phyloP scores from a whole-genome alignment of 2,329 filamentous ascomycete genomes.

The Xenosphaeropsis pyriputrescens region DNA sequence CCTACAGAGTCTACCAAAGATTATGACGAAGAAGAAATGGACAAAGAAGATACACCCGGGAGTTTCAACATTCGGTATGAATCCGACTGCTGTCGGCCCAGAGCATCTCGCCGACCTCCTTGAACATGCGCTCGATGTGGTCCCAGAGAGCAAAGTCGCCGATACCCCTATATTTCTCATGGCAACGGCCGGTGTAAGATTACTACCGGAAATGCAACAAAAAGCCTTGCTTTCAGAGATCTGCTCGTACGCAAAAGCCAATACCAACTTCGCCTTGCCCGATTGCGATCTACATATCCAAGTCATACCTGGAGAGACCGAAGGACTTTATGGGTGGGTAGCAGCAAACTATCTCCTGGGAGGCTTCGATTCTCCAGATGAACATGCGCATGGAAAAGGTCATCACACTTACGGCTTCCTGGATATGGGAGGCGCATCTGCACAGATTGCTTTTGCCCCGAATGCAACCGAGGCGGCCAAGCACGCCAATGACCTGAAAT shows the following conservation, averaged over 20 bases:
- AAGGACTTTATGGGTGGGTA: conserved; percentile 94
- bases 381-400: conserved; percentile 68
- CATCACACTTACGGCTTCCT: conserved; percentile 96
- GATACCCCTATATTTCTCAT: conserved; percentile 91
- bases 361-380: conserved; percentile 65
- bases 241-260: conserved; percentile 65
- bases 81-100: conserved; percentile 59
- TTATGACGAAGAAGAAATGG: conserved; percentile 76
- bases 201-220: conserved; percentile 63
- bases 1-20: conserved; percentile 56
- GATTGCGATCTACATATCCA: conserved; percentile 84
- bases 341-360: conserved; percentile 91
- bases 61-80: conserved; percentile 77
- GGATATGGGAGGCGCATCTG: conserved; percentile 96
- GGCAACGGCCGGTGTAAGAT: conserved; percentile 87
- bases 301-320: conserved; percentile 89
- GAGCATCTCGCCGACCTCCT: conserved; percentile 72
- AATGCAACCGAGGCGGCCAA: conserved; percentile 82
- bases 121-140: conserved; percentile 64
- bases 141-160: conserved; percentile 61
- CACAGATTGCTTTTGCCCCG: conserved; percentile 94
- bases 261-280: conserved; percentile 73
- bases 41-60: conserved; percentile 91
- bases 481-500: conserved; percentile 77
- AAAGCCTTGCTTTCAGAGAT: conserved; percentile 59